Evolutionary conservation across 1,284 basidiomycete genomes (phyloP), one percentile per base, ranked within the genome.

Genomic region (Trichosporon asahii): DNA sequence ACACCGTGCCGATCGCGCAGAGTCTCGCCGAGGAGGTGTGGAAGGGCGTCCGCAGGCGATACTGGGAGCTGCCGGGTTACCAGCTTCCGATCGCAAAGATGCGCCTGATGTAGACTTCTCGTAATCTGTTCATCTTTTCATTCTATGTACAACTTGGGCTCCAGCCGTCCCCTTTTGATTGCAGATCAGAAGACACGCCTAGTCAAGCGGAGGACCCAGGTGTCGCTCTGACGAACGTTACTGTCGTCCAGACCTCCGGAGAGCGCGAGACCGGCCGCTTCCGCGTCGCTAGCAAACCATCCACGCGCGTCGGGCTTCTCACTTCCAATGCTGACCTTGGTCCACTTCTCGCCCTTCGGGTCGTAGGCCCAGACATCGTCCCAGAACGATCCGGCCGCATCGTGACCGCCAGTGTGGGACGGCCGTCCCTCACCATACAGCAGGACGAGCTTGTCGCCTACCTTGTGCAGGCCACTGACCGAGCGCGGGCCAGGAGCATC

Each of bases 61-160:
- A 85, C 73, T 85, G 84, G 84, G 81, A 82, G 37, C 73, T 85
- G 64, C 82, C 83, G 1, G 78, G 82, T 27, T 84, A 83, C 72
- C 71, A 76, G 37, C 69, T 84, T 46, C 84, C 84, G 0, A 77
- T 83, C 9, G 79, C 79, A 8, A 75, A 72, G 72, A 80, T 82
- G 78, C 73, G 71, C 12, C 64, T 79, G 64, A 55, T 65, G 44
- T 73, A 44, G 37, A 44, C 40, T 18, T n/a, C 40, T n/a, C 8
- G 40, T 44, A 44, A 18, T 7, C 8, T n/a, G 8, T 44, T 44
- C 40, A 44, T 44, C 40, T 6, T 14, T 12, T n/a, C 11, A 9
- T 44, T 44, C 49, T 53, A 53, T 53, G 23, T 53, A 53, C 49
- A 53, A 53, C 49, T 18, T 53, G 21, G 40, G 40, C n/a, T n/a